Conservation (phyloP, 2,329 filamentous ascomycete species). For the Cylindrodendrum hubeiense region DNA sequence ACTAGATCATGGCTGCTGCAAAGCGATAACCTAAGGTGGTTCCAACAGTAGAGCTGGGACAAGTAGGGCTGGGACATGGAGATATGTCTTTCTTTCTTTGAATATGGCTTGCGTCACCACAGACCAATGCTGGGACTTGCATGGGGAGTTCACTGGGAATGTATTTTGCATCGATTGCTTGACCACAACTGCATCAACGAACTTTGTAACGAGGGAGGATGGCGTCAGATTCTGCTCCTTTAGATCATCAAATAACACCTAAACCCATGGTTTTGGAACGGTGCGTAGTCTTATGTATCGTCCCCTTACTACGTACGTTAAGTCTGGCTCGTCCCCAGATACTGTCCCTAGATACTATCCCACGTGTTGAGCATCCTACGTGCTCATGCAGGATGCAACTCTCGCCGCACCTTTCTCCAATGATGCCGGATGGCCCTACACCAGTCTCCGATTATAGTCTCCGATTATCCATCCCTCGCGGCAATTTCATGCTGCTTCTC, state of each 20-base stretch:
- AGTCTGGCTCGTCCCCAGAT: neutral
- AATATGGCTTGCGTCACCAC: neutral
- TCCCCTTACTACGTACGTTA: neutral
- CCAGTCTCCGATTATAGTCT: too few species aligned
- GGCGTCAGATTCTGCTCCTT: conserved; percentile 28
- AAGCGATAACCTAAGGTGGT: neutral
- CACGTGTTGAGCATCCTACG: neutral
- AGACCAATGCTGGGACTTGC: conserved; percentile 16
- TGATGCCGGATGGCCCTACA: neutral
- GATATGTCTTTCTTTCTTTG: neutral
- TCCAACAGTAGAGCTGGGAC: neutral
- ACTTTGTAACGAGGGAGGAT: conserved; percentile 15
- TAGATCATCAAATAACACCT: conserved; percentile 19
- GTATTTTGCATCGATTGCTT: conserved; percentile 7
- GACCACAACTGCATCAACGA: conserved; percentile 8
- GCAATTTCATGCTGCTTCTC: conserved; percentile 44
- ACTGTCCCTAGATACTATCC: neutral
- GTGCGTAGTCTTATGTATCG: neutral
- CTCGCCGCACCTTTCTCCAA: conserved; percentile 6
- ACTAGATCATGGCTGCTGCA: conserved; percentile 35
- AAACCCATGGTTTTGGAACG: neutral
- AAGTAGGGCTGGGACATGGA: neutral
- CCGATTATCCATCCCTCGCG: conserved; percentile 32
- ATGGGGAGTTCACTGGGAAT: conserved; percentile 32
- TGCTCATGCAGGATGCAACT: neutral